A percentile compares a stretch with the other conserved stretches of the same genome.
Conservation (phyloP, 371 early-diverging fungal species). For the Chytridium lagenaria region DNA sequence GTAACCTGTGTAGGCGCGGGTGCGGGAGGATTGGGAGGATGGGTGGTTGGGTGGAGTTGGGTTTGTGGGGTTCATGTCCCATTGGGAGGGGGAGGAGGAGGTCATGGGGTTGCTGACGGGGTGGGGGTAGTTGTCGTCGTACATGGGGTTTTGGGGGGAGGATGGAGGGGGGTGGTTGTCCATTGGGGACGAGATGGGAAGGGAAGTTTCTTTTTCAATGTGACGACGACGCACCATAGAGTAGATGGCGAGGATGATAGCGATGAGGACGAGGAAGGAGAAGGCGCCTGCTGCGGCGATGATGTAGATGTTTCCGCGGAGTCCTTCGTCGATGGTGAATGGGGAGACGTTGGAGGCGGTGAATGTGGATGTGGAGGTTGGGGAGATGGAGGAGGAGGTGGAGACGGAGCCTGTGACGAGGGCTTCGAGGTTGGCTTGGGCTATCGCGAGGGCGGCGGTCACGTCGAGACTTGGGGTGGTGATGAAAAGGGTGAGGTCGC, state of each 20-base stretch:
- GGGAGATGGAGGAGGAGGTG: too few species aligned
- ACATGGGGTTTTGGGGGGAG: background rate
- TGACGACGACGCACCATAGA: background rate
- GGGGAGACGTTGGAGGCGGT: too few species aligned
- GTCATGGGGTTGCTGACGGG: too few species aligned
- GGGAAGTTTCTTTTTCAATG: background rate
- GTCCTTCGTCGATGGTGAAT: too few species aligned
- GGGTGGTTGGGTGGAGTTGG: too few species aligned
- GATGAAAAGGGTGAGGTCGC: background rate
- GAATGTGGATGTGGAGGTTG: too few species aligned
- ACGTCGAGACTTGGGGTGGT: background rate
- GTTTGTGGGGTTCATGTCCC: too few species aligned
- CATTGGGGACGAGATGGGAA: background rate
- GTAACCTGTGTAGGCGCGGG: too few species aligned
- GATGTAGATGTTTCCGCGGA: background rate
- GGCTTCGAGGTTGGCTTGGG: too few species aligned
- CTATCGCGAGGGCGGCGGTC: background rate
- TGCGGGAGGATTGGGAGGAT: too few species aligned
- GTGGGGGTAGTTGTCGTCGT: background rate
- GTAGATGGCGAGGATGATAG: background rate
- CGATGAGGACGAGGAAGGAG: background rate
- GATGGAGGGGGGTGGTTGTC: background rate
- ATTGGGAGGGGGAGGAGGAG: too few species aligned
- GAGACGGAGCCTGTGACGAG: too few species aligned
- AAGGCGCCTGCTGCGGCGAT: background rate